These are phyloP conservation scores for Wickerhamiella nectarea DNA, from an alignment of 805 yeast species.

Conservation along the genomic window DNA sequence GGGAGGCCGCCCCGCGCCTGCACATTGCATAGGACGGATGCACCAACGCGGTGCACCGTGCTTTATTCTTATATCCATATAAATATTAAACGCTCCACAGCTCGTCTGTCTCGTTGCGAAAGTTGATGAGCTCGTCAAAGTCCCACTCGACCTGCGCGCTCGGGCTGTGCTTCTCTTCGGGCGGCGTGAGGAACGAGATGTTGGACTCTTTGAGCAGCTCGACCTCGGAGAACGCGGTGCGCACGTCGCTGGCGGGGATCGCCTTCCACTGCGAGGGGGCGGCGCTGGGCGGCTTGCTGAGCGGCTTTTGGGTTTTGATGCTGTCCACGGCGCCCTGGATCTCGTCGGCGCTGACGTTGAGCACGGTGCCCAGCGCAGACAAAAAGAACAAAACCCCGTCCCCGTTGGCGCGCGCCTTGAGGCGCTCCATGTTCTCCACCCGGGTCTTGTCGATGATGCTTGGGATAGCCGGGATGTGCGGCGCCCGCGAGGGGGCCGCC, in stretches of 20 bases:
- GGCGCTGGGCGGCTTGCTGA: slow-evolving; percentile 7
- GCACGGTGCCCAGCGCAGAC: slow-evolving; percentile 25
- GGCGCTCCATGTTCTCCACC: slow-evolving; percentile 17
- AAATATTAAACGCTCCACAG: slow-evolving; percentile 5
- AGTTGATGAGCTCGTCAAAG: slow-evolving; percentile 12
- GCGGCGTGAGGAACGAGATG: slow-evolving; percentile 22
- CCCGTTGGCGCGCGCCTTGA: slow-evolving; percentile 22
- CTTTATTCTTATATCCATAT: neutral
- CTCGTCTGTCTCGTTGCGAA: slow-evolving; percentile 7
- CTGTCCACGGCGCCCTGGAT: slow-evolving; percentile 11
- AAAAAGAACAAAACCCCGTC: slow-evolving; percentile 24
- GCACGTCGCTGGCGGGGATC: slow-evolving; percentile 23
- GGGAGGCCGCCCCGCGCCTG: neutral
- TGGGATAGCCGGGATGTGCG: neutral
- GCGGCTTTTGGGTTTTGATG: slow-evolving; percentile 8
- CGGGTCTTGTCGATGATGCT: slow-evolving; percentile 16
- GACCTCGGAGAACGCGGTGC: slow-evolving; percentile 25
- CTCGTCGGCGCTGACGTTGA: slow-evolving; percentile 25
- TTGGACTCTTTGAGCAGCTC: slow-evolving; percentile 21
- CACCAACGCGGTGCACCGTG: neutral
- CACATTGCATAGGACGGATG: neutral
- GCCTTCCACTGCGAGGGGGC: slow-evolving; percentile 8
- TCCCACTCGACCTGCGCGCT: slow-evolving; percentile 11
- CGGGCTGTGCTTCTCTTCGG: slow-evolving; percentile 14
- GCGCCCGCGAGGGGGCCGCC: no score